Percentiles rank a stretch among this genome's conserved stretches.
Conservation (phyloP, 306 rosid species). For the Parietaria judaica region DNA sequence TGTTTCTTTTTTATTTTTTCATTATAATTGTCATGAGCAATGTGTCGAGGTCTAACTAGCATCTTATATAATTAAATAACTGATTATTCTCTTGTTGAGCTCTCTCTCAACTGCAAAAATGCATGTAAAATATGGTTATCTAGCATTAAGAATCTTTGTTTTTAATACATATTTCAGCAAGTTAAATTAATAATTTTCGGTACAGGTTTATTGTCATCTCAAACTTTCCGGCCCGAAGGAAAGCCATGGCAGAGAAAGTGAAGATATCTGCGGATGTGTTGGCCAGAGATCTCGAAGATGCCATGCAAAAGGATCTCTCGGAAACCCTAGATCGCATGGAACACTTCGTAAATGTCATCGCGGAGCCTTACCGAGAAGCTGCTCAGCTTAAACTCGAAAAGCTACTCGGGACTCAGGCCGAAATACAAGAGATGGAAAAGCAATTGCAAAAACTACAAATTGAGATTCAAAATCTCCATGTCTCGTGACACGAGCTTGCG, state of each 20-base stretch:
- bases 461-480: constrained; percentile 81
- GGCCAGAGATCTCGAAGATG: constrained; percentile 70
- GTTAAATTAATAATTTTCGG: not conserved
- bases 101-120: too few relatives aligned
- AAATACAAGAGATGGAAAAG: constrained; percentile 51
- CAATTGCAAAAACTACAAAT: constrained; percentile 53
- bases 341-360: constrained; percentile 34
- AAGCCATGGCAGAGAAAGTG: constrained; percentile 58
- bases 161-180: too few relatives aligned
- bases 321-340: constrained; percentile 56
- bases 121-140: too few relatives aligned
- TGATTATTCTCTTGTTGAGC: too few relatives aligned
- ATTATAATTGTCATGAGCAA: too few relatives aligned
- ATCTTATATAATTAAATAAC: too few relatives aligned
- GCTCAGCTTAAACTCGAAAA: constrained; percentile 62
- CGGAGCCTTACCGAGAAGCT: constrained; percentile 71
- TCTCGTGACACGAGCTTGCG: constrained; percentile 32
- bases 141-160: too few relatives aligned
- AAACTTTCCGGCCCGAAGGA: constrained; percentile 68
- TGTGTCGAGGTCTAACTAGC: too few relatives aligned
- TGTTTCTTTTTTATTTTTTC: too few relatives aligned
- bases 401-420: constrained; percentile 51
- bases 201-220: constrained; percentile 61
- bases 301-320: constrained; percentile 76
- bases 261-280: constrained; percentile 59